A percentile compares a stretch with the other conserved stretches of the same genome.
Conservation (phyloP, 495 filamentous ascomycete genomes). For the Aspergillus bridgeri region DNA sequence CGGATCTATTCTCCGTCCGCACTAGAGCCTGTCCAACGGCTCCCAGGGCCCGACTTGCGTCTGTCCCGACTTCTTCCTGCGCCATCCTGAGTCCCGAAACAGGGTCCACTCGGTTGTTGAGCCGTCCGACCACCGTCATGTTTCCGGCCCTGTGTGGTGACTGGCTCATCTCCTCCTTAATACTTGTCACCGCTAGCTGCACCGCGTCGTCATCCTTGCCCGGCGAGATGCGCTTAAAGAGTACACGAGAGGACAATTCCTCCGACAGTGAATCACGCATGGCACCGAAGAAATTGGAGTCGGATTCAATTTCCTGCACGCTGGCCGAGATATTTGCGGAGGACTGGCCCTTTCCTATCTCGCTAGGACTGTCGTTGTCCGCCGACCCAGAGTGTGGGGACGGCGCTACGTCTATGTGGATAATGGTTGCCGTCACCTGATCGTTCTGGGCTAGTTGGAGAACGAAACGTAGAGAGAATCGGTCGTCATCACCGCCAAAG, state of each 20-base stretch:
- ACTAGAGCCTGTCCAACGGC: constrained; percentile 59
- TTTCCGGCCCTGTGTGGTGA: constrained; percentile 69
- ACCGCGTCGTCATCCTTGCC: constrained; percentile 20
- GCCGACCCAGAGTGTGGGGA: neutral
- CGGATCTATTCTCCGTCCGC: constrained; percentile 52
- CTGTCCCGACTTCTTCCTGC: constrained; percentile 33
- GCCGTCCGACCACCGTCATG: constrained; percentile 70
- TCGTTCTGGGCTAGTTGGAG: constrained; percentile 75
- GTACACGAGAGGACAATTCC: constrained; percentile 55
- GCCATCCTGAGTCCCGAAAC: constrained; percentile 7
- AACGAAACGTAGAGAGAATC: constrained; percentile 73
- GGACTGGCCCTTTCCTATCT: neutral
- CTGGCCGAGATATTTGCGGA: neutral
- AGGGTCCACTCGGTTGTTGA: constrained; percentile 24
- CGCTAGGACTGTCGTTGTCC: neutral
- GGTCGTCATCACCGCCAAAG: constrained; percentile 82
- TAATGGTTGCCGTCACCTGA: constrained; percentile 53
- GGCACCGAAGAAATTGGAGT: constrained; percentile 56
- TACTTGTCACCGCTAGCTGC: constrained; percentile 35
- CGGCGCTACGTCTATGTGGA: constrained; percentile 24
- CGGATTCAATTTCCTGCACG: constrained; percentile 28
- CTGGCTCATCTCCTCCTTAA: constrained; percentile 58
- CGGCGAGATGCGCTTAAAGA: constrained; percentile 43
- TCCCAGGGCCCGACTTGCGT: constrained; percentile 63
- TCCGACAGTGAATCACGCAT: constrained; percentile 59